Conservation (phyloP, 352 stramenopile genomes). For the Albugo laibachii region DNA sequence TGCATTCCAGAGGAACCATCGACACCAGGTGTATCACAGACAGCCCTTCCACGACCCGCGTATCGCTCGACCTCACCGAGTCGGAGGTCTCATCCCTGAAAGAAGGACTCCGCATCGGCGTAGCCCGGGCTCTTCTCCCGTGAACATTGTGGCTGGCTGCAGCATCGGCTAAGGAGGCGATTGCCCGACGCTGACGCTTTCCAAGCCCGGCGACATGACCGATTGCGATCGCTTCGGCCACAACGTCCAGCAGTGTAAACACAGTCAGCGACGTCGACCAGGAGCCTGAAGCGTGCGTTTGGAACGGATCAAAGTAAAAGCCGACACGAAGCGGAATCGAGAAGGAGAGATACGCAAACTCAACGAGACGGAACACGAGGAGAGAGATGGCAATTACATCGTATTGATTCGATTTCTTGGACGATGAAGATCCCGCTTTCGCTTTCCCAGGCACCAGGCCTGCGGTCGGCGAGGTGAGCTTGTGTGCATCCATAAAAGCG, state of each 20-base stretch:
- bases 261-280: conserved; percentile 31
- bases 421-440: too few species aligned
- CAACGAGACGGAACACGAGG: background rate
- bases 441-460: too few species aligned
- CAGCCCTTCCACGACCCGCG: conserved; percentile 5
- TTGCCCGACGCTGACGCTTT: conserved; percentile 13
- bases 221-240: conserved; percentile 23
- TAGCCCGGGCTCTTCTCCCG: background rate
- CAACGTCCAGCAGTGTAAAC: conserved; percentile 22
- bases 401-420: too few species aligned
- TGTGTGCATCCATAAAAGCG: too few species aligned
- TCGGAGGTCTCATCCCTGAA: conserved; percentile 8
- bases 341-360: conserved; percentile 21
- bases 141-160: conserved; percentile 6
- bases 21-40: conserved; percentile 25
- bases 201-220: conserved; percentile 34
- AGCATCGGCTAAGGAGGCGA: conserved; percentile 13
- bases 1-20: conserved; percentile 28
- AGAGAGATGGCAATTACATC: too few species aligned
- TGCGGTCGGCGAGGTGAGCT: too few species aligned
- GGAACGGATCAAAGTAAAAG: conserved; percentile 21
- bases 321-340: conserved; percentile 19
- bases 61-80: background rate
- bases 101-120: background rate
- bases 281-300: background rate